These are phyloP conservation scores for Alternaria panax DNA, from an alignment of 2,329 filamentous ascomycete species.

Conservation along the genomic window DNA sequence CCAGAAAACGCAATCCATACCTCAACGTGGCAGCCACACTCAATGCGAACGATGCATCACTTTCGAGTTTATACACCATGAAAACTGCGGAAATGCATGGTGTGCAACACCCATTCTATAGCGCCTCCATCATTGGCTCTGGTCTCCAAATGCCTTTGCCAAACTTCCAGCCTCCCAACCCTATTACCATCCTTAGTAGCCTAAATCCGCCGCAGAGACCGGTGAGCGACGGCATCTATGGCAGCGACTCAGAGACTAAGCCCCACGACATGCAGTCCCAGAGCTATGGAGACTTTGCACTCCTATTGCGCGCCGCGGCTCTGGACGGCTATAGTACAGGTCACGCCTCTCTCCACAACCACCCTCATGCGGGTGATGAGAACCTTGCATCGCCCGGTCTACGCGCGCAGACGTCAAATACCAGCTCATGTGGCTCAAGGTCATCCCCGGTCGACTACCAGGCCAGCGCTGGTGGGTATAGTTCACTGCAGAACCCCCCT, in stretches of 20 bases:
- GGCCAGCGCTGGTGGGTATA: slow-evolving; percentile 56
- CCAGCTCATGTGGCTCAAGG: slow-evolving; percentile 43
- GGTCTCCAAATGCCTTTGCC: slow-evolving; percentile 47
- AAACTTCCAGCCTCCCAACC: slow-evolving; percentile 40
- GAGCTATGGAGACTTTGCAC: slow-evolving; percentile 44
- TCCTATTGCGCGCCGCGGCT: slow-evolving; percentile 46
- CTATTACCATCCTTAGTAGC: slow-evolving; percentile 36
- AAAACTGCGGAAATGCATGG: slow-evolving; percentile 34
- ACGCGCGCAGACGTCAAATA: slow-evolving; percentile 46
- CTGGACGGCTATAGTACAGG: slow-evolving; percentile 42
- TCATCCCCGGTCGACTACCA: slow-evolving; percentile 52
- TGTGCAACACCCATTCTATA: slow-evolving; percentile 44
- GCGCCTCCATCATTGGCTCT: slow-evolving; percentile 28
- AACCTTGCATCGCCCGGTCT: slow-evolving; percentile 46
- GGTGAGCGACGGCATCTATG: slow-evolving; percentile 47
- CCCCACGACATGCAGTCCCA: slow-evolving; percentile 48
- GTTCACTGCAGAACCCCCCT: slow-evolving; percentile 66
- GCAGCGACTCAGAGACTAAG: slow-evolving; percentile 40
- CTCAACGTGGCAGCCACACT: slow-evolving; percentile 52
- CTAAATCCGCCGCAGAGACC: slow-evolving; percentile 44
- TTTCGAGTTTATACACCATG: slow-evolving; percentile 25
- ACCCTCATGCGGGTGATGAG: slow-evolving; percentile 46
- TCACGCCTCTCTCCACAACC: slow-evolving; percentile 44
- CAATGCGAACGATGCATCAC: slow-evolving; percentile 38
- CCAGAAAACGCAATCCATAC: slow-evolving; percentile 60